Evolutionary conservation across 495 filamentous ascomycete species (phyloP), one percentile per base, ranked within the genome.

Genomic region (Achaetomiella virescens): DNA sequence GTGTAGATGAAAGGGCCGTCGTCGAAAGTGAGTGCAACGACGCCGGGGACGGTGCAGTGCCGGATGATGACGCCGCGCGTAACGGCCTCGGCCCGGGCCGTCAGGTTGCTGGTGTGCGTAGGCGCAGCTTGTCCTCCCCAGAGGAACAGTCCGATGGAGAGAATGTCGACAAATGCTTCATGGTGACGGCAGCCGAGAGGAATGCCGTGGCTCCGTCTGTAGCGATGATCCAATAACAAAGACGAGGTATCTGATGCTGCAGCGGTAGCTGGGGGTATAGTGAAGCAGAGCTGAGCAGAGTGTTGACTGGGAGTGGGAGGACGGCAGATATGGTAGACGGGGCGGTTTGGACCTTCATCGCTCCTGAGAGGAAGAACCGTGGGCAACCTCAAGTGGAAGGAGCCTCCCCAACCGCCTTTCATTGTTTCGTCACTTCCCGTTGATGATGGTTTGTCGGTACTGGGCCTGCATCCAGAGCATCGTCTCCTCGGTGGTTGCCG

Each of bases 21-120:
- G 48, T 77, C 74, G 44, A 73, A 77, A 0, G 74, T 77, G 35
- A 77, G 53, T 10, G 74, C 74, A 17, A 73, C 62, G 17, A 57
- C 61, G 6, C 70, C 70, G 5, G 77, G 72, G 9, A 78, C 72
- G 10, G 68, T 72, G 69, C 88, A 92, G 31, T 78, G 74, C 33
- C 79, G 75, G 61, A 90, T 86, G 25, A 68, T 55, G 27, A 25
- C 20, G 25, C 67, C 67, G 29, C 37, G 35, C 5, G 60, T 57
- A 2, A 70, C 55, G 11, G 29, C n/a, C 2, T 11, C 24, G 6
- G 29, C 46, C 17, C 58, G 42, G n/a, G 42, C 17, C 12, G 46
- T 49, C 15, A 61, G 31, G 38, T 48, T 52, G 48, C n/a, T 27
- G 40, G 38, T 10, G 18, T 14, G 5, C 12, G 61, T 4, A 22